These are phyloP conservation scores for Oryza glaberrima DNA, from an alignment of 176 grass and related monocot genomes.

Conservation along the genomic window DNA sequence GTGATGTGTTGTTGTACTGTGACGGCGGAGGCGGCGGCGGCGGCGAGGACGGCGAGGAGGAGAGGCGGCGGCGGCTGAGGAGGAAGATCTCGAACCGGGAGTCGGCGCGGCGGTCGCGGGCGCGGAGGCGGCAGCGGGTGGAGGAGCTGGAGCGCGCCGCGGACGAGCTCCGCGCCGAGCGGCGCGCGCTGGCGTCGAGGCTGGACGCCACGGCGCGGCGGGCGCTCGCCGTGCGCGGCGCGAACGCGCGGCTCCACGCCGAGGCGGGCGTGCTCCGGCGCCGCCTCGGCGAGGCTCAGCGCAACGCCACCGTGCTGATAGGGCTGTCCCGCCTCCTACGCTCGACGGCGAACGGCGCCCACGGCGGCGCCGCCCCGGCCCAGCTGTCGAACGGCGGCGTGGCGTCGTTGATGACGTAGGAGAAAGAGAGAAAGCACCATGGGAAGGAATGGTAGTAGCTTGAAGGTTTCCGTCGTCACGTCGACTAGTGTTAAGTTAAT, in stretches of 20 bases:
- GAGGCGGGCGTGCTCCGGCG: constrained; percentile 36
- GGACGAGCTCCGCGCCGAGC: constrained; percentile 26
- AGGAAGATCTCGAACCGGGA: constrained; percentile 73
- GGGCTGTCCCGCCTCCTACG: constrained; percentile 21
- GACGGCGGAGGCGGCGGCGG: neutral
- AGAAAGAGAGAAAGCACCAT: neutral
- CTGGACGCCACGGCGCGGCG: neutral
- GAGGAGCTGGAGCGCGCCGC: constrained; percentile 43
- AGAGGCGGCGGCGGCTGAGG: constrained; percentile 6
- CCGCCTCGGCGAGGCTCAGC: constrained; percentile 26
- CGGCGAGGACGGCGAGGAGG: constrained; percentile 11
- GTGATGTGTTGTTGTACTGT: neutral
- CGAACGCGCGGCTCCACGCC: constrained; percentile 39
- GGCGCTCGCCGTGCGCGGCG: neutral
- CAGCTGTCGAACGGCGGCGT: neutral
- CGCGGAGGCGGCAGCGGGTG: constrained; percentile 36
- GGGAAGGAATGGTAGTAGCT: no score
- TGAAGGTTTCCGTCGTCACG: neutral
- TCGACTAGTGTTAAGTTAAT: neutral
- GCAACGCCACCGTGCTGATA: constrained; percentile 27
- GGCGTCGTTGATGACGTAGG: neutral
- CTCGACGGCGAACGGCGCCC: neutral
- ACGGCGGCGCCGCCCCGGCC: no score
- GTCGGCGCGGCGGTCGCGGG: constrained; percentile 63
- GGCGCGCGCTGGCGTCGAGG: constrained; percentile 15